Percentiles rank a stretch among this genome's conserved stretches.
Evolutionary conservation across 352 stramenopile species (phyloP).

Genomic region (Phytopythium kandeliae): DNA sequence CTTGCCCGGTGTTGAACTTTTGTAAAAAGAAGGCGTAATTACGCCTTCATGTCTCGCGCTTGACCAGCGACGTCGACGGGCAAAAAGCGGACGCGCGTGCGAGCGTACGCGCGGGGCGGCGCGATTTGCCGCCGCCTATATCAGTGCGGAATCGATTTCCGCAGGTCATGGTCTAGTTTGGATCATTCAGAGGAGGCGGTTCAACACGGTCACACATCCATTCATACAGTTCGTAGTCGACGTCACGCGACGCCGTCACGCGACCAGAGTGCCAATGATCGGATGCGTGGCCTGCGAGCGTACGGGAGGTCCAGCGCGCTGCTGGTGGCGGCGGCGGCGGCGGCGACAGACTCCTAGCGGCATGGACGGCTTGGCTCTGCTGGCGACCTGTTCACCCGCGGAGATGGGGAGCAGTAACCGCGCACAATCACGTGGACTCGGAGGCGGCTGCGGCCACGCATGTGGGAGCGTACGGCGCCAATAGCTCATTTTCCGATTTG

Average conservation of each 20-base stretch:
- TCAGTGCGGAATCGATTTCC: background rate
- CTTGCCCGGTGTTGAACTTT: slow-evolving; percentile 22
- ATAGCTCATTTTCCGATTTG: background rate
- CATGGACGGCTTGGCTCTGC: too few relatives aligned
- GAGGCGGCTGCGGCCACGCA: background rate
- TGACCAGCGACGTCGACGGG: background rate
- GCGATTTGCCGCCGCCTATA: background rate
- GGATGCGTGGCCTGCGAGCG: slow-evolving; percentile 1
- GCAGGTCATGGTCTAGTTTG: too few relatives aligned
- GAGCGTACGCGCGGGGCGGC: slow-evolving; percentile 2
- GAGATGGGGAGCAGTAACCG: background rate
- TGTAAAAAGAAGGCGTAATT: slow-evolving; percentile 21
- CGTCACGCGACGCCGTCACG: slow-evolving; percentile 1
- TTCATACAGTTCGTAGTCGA: background rate
- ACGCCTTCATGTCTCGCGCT: slow-evolving; percentile 10
- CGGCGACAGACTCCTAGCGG: too few relatives aligned
- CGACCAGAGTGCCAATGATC: background rate
- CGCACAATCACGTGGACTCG: slow-evolving; percentile 1
- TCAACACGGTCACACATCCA: background rate
- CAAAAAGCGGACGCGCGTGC: background rate
- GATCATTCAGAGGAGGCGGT: too few relatives aligned
- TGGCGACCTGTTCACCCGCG: background rate
- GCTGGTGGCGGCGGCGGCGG: too few relatives aligned
- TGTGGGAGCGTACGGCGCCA: slow-evolving; percentile 5
- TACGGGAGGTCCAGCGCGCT: slow-evolving; percentile 5